Evolutionary conservation across 768 basidiomycete species (phyloP), one percentile per base, ranked within the genome.

Genomic region (Lyophyllum shimeji): DNA sequence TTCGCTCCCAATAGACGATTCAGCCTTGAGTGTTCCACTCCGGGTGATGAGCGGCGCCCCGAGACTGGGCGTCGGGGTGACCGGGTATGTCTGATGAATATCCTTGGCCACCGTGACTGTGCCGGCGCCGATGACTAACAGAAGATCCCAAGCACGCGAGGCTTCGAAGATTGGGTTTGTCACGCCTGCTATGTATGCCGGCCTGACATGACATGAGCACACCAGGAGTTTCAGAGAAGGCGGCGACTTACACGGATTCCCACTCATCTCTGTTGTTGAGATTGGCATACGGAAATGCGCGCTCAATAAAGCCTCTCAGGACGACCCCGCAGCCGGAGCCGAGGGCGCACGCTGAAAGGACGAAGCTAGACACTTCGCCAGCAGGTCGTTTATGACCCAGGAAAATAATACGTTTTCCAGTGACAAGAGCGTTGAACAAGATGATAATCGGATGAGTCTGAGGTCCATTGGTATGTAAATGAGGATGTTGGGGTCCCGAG

Each of bases 111-210:
- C 87, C 2, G 86, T 86, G 55, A 99, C 91, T 34, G 84, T 86
- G 9, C 93, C 93, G 0, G 86, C 84, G 46, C 92, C 89, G 58
- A 98, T 86, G 67, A 98, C 94, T 69, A 96, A 90, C 39, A 98
- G 76, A 7, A 99, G 76, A 69, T 99, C 97, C 97, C 97, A 99
- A 12, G 83, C 80, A 0, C 87, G 84, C 0, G 89, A 82, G 1
- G 88, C 78, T 65, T 96, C 93, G 71, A 98, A 98, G 45, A 98
- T 94, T 1, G 95, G 97, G 65, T 99, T 99, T 1, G 93, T 95
- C 2, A 98, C 96, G 1, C 97, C 97, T 9, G 95, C 97, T 50
- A 99, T 95, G 67, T 88, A 99, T 12, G 93, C 96, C 3, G 90
- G 87, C 37, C 93, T 94, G 60, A 37, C 33, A 49, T 59, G 8